Conservation (phyloP, 805 yeast genomes). For the Isabelozyma rhagii region DNA sequence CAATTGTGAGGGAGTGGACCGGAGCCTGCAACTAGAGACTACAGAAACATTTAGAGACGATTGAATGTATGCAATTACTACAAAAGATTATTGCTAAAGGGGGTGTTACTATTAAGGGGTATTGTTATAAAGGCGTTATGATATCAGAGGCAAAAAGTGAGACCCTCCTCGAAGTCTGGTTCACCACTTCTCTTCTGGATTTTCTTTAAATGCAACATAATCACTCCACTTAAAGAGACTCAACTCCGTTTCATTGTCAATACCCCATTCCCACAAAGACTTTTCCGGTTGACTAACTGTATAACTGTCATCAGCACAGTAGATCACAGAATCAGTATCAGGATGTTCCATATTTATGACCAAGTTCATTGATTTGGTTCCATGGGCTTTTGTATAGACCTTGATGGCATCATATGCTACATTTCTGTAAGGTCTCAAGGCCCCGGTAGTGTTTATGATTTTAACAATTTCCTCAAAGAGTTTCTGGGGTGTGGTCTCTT, state of each 20-base stretch:
- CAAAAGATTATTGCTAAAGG: too few species aligned
- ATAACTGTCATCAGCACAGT: conserved; percentile 14
- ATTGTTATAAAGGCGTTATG: too few species aligned
- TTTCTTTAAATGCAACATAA: conserved; percentile 64
- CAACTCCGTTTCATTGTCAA: conserved; percentile 88
- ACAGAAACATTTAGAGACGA: too few species aligned
- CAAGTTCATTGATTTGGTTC: conserved; percentile 87
- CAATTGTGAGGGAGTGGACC: background rate
- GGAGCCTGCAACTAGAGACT: too few species aligned
- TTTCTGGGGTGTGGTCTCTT: conserved; percentile 60
- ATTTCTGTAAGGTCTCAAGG: conserved; percentile 77
- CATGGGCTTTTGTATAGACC: conserved; percentile 92
- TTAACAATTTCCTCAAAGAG: conserved; percentile 52
- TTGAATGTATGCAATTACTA: background rate
- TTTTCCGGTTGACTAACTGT: conserved; percentile 9
- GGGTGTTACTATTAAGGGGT: too few species aligned
- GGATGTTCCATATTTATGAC: conserved; percentile 81
- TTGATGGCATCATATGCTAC: conserved; percentile 74
- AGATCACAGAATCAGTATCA: conserved; percentile 63
- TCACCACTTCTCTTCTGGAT: conserved; percentile 91
- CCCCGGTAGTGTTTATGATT: conserved; percentile 54
- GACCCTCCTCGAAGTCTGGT: conserved; percentile 5
- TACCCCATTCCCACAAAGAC: conserved; percentile 33
- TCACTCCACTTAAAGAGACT: conserved; percentile 71
- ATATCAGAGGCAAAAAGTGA: background rate